Evolutionary conservation across 176 grass and related monocot species (phyloP).

Genomic region (Rhynchospora pubera): DNA sequence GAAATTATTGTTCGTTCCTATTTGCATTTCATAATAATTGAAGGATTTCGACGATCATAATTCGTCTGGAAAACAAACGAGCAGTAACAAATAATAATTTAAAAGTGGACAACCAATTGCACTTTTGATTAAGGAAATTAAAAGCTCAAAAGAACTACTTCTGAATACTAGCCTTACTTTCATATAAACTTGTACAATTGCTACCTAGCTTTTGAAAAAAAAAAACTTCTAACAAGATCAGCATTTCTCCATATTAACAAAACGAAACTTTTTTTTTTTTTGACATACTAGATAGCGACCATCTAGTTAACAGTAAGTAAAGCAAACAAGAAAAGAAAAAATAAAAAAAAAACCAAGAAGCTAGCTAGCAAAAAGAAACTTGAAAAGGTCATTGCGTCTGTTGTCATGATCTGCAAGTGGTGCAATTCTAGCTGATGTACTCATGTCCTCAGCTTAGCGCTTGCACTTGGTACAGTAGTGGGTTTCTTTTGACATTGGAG

Average conservation of each 20-base stretch:
- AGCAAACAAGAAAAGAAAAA: no score
- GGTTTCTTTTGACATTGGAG: constrained; percentile 44
- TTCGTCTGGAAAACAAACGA: not conserved
- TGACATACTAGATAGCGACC: no score
- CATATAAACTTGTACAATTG: not conserved
- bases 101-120: not conserved
- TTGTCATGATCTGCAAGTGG: not conserved
- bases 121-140: not conserved
- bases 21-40: no score
- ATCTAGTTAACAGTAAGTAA: no score
- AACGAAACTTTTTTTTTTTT: no score
- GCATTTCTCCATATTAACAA: not conserved
- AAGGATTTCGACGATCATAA: not conserved
- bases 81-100: not conserved
- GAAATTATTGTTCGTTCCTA: no score
- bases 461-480: constrained; percentile 41
- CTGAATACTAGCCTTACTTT: not conserved
- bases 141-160: not conserved
- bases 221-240: not conserved
- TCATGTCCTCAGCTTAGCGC: not conserved
- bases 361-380: no score
- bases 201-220: not conserved
- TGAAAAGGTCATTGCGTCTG: not conserved
- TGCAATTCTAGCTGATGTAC: not conserved
- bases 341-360: no score